Evolutionary conservation across 2,329 filamentous ascomycete genomes (phyloP).

Genomic region (Colletotrichum sp.): DNA sequence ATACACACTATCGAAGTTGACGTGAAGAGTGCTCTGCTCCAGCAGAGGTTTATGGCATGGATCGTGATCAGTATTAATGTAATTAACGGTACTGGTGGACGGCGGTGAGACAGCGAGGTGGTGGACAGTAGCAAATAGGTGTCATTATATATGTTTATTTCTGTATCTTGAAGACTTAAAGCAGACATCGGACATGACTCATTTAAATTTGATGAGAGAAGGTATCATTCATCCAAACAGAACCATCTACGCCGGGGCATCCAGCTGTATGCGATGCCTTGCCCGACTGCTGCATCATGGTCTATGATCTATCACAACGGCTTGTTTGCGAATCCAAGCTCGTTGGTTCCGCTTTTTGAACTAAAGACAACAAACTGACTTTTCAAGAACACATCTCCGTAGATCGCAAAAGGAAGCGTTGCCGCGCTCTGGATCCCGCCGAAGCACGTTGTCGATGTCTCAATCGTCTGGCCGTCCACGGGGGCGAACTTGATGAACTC

Average conservation of each 20-base stretch:
- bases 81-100: too few relatives aligned
- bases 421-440: conserved; percentile 41
- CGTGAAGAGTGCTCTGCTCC: too few relatives aligned
- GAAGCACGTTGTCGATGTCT: conserved; percentile 31
- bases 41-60: too few relatives aligned
- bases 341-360: conserved; percentile 27
- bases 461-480: conserved; percentile 20
- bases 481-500: conserved; percentile 41
- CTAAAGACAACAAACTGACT: conserved; percentile 47
- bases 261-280: background rate
- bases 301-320: background rate
- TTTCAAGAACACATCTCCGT: conserved; percentile 47
- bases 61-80: too few relatives aligned
- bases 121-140: background rate
- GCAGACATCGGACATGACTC: too few relatives aligned
- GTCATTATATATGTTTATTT: background rate
- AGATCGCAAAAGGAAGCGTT: conserved; percentile 39
- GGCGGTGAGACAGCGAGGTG: background rate
- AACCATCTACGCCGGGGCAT: background rate
- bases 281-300: background rate
- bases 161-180: background rate
- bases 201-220: too few relatives aligned
- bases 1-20: too few relatives aligned
- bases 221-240: background rate
- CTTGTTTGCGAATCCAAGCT: conserved; percentile 45